These are phyloP conservation scores for Phytophthora citricola DNA, from an alignment of 352 stramenopile species.

Conservation along the genomic window DNA sequence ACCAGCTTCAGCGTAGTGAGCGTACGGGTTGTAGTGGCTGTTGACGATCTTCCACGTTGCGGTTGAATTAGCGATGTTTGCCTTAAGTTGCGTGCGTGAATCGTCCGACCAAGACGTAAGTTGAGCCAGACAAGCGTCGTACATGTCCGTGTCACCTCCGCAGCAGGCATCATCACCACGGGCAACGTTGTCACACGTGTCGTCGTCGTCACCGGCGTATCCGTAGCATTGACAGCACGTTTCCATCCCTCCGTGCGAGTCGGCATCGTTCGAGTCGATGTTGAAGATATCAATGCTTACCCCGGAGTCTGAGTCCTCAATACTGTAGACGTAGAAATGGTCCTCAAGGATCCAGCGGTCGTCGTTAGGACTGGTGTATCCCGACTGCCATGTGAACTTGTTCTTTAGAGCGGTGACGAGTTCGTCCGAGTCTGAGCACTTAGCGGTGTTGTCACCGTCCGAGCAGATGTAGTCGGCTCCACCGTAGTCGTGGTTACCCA, in stretches of 20 bases:
- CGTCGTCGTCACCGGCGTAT: constrained; percentile 50
- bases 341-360: constrained; percentile 60
- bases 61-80: constrained; percentile 54
- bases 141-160: constrained; percentile 52
- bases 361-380: constrained; percentile 59
- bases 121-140: constrained; percentile 44
- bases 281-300: constrained; percentile 72
- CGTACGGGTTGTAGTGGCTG: constrained; percentile 65
- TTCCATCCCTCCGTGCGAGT: constrained; percentile 53
- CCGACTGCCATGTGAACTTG: constrained; percentile 54
- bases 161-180: constrained; percentile 50
- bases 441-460: constrained; percentile 28
- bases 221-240: constrained; percentile 71
- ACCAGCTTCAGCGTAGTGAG: constrained; percentile 42
- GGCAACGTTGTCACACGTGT: constrained; percentile 48
- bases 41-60: constrained; percentile 79
- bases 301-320: constrained; percentile 44
- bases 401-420: constrained; percentile 40
- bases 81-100: constrained; percentile 45
- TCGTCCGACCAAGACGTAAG: constrained; percentile 55
- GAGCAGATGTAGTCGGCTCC: constrained; percentile 67
- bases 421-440: constrained; percentile 32
- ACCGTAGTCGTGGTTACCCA: constrained; percentile 77
- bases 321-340: constrained; percentile 62
- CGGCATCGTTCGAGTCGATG: constrained; percentile 60